A percentile compares a stretch with the other conserved stretches of the same genome.
Conservation (phyloP, 2,329 filamentous ascomycete genomes). For the Aspergillus ochraceoroseus region DNA sequence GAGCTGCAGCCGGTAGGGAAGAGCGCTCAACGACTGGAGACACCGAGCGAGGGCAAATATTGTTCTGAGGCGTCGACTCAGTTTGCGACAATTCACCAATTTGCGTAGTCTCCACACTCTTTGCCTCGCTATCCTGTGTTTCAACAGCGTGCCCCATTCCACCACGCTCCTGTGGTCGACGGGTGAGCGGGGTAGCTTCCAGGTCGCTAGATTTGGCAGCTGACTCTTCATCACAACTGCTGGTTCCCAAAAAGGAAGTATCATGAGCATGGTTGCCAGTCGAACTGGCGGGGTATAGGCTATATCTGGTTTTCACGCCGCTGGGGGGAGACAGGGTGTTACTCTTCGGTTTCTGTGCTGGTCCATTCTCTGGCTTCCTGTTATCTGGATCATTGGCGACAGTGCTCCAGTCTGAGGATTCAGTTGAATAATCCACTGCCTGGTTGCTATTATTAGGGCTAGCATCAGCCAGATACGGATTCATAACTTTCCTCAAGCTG, state of each 20-base stretch:
- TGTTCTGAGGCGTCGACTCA: slow-evolving; percentile 14
- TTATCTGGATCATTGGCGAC: slow-evolving; percentile 17
- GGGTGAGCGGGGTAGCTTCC: slow-evolving; percentile 19
- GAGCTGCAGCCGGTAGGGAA: slow-evolving; percentile 19
- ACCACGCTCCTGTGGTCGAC: slow-evolving; percentile 10
- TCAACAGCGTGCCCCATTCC: slow-evolving; percentile 8
- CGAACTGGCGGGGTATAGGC: slow-evolving; percentile 27
- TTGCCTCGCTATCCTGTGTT: slow-evolving; percentile 11
- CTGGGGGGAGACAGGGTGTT: slow-evolving; percentile 25
- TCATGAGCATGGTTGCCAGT: slow-evolving; percentile 25
- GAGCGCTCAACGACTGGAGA: slow-evolving; percentile 30
- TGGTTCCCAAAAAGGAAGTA: slow-evolving; percentile 34
- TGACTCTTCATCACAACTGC: slow-evolving; percentile 34
- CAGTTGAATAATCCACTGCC: slow-evolving; percentile 21
- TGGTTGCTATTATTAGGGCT: slow-evolving; percentile 14
- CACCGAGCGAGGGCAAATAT: slow-evolving; percentile 18
- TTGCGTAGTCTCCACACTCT: slow-evolving; percentile 10
- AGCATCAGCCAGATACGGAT: slow-evolving; percentile 62
- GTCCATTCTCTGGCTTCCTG: slow-evolving; percentile 18
- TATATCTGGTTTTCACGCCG: slow-evolving; percentile 25
- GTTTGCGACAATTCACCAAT: slow-evolving; percentile 5
- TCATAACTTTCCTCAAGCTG: slow-evolving; percentile 81
- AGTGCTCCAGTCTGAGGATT: slow-evolving; percentile 22
- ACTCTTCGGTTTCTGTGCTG: slow-evolving; percentile 23
- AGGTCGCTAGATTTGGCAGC: slow-evolving; percentile 20